Percentiles rank a stretch among this genome's conserved stretches.
These are phyloP conservation scores for Chlamydomonas sp. DNA, from an alignment of 139 green algal genomes.

Conservation along the genomic window DNA sequence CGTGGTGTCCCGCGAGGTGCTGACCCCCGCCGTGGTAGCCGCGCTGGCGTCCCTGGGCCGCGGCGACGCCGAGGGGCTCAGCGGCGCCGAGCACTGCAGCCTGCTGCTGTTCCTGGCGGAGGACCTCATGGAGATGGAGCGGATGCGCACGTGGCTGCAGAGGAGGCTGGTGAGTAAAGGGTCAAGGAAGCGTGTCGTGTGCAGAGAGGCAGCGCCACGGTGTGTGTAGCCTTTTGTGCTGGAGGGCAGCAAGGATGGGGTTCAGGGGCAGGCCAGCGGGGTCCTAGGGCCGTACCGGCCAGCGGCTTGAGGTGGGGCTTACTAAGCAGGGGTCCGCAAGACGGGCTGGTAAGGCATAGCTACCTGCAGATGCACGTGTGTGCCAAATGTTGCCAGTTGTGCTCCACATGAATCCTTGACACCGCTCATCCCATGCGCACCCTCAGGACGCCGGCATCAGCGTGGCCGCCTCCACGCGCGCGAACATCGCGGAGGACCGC, in stretches of 20 bases:
- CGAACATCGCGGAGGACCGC: constrained; percentile 44
- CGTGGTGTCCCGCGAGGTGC: constrained; percentile 13
- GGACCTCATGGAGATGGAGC: constrained; percentile 35
- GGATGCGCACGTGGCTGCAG: constrained; percentile 27
- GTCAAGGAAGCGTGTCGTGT: background rate
- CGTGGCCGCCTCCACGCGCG: constrained; percentile 23
- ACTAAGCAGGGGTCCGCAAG: too few species aligned
- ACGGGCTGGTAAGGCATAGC: too few species aligned
- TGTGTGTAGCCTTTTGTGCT: too few species aligned
- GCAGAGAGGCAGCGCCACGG: too few species aligned
- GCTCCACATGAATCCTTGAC: too few species aligned
- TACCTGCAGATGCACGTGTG: too few species aligned
- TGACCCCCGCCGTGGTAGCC: background rate
- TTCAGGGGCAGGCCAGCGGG: too few species aligned
- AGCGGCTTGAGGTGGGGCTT: too few species aligned
- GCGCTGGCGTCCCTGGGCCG: constrained; percentile 10
- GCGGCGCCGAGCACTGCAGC: background rate
- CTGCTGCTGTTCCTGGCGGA: constrained; percentile 30
- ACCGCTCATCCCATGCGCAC: background rate
- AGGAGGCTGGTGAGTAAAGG: constrained; percentile 14
- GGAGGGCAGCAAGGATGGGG: too few species aligned
- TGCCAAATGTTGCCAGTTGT: too few species aligned
- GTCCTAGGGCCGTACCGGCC: too few species aligned
- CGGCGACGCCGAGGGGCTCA: constrained; percentile 19
- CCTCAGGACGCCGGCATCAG: constrained; percentile 17